Evolutionary conservation across 2,329 filamentous ascomycete species (phyloP).

Genomic region (Talaromyces amestolkiae): DNA sequence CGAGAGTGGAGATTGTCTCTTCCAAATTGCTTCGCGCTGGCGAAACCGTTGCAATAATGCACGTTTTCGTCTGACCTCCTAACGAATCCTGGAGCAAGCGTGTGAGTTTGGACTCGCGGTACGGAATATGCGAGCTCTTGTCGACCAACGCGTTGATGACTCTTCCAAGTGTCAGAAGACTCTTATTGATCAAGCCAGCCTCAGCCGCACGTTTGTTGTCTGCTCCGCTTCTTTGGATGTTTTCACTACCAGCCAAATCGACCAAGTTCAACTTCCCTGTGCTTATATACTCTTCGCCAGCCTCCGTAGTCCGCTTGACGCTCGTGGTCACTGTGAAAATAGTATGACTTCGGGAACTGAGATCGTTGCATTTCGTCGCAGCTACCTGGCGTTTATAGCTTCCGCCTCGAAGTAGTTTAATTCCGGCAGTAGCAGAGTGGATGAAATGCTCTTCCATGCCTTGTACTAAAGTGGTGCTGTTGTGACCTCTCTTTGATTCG

Average conservation of each 20-base stretch:
- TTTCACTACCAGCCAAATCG: slow-evolving; percentile 94
- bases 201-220: slow-evolving; percentile 97
- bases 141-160: slow-evolving; percentile 98
- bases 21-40: slow-evolving; percentile 93
- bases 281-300: slow-evolving; percentile 85
- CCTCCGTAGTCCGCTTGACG: slow-evolving; percentile 75
- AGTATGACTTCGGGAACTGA: slow-evolving; percentile 94
- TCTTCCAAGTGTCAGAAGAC: slow-evolving; percentile 85
- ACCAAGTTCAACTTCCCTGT: slow-evolving; percentile 94
- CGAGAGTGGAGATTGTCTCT: slow-evolving; percentile 95
- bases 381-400: slow-evolving; percentile 96
- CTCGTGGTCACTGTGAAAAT: slow-evolving; percentile 95
- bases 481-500: slow-evolving; percentile 69
- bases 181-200: slow-evolving; percentile 97
- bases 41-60: slow-evolving; percentile 95
- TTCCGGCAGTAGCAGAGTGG: slow-evolving; percentile 76
- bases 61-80: slow-evolving; percentile 93
- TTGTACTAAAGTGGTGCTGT: slow-evolving; percentile 77
- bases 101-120: slow-evolving; percentile 91
- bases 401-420: slow-evolving; percentile 82
- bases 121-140: slow-evolving; percentile 82
- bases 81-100: slow-evolving; percentile 93
- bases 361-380: slow-evolving; percentile 98
- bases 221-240: slow-evolving; percentile 92
- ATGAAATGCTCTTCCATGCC: slow-evolving; percentile 98